Evolutionary conservation across 2,329 filamentous ascomycete species (phyloP).

Genomic region (Scytalidium lignicola): DNA sequence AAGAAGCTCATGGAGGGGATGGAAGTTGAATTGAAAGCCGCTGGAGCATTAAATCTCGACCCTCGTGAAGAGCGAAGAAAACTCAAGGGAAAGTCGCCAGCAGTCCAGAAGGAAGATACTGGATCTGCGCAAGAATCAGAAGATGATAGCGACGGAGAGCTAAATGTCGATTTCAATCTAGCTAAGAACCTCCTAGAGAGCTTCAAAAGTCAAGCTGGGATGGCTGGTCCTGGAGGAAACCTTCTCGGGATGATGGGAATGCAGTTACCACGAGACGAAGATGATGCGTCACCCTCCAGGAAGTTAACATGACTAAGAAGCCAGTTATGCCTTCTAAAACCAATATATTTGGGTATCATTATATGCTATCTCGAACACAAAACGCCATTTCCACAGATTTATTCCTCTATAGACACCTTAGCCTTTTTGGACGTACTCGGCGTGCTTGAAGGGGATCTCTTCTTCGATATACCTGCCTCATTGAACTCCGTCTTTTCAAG

Average conservation of each 20-base stretch:
- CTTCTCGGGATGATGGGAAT: constrained; percentile 83
- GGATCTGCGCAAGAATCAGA: constrained; percentile 24
- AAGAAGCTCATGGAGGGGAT: constrained; percentile 61
- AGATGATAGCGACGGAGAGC: constrained; percentile 51
- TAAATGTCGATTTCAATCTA: constrained; percentile 80
- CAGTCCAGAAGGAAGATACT: constrained; percentile 15
- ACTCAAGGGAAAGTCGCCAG: constrained; percentile 19
- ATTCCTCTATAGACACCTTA: not conserved
- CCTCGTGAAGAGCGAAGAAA: constrained; percentile 27
- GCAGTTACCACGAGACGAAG: constrained; percentile 73
- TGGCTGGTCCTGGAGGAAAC: constrained; percentile 82
- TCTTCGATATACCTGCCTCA: not conserved
- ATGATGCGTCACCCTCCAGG: constrained; percentile 30
- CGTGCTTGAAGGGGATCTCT: not conserved
- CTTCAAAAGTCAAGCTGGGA: constrained; percentile 84
- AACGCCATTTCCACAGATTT: not conserved
- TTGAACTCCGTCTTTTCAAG: constrained; percentile 34
- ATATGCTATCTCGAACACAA: no score
- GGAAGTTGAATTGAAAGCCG: constrained; percentile 65
- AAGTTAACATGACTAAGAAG: not conserved
- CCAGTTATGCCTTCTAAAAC: not conserved
- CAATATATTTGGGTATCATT: not conserved
- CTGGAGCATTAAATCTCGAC: constrained; percentile 59
- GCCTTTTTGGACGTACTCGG: not conserved
- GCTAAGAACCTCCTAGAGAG: constrained; percentile 88